Percentiles rank a stretch among this genome's conserved stretches.
Evolutionary conservation across 1,284 basidiomycete genomes (phyloP).

Genomic region (Microbotryomycetes sp.): DNA sequence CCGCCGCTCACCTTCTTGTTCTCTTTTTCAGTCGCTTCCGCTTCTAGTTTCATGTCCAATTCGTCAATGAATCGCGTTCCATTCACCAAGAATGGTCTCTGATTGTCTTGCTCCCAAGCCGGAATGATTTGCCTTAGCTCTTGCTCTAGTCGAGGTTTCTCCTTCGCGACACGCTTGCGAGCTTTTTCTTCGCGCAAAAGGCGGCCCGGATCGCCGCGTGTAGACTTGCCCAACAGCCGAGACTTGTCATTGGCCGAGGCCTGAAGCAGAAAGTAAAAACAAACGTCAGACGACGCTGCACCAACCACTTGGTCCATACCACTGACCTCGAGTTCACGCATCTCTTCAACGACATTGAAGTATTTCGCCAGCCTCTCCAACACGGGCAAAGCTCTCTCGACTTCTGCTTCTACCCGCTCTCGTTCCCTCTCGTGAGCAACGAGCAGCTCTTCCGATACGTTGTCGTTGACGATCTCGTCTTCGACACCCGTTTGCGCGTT

Average conservation of each 20-base stretch:
- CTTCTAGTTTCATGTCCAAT: constrained; percentile 61
- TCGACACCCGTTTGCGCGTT: constrained; percentile 16
- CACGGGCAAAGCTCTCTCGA: constrained; percentile 65
- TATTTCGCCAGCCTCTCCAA: constrained; percentile 77
- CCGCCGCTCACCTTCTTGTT: constrained; percentile 20
- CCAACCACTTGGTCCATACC: too few species aligned
- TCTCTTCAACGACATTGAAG: constrained; percentile 82
- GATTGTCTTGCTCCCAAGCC: constrained; percentile 75
- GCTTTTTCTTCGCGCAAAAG: constrained; percentile 93
- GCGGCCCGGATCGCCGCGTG: constrained; percentile 47
- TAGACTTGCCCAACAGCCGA: constrained; percentile 66
- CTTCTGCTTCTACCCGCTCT: constrained; percentile 67
- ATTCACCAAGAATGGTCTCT: constrained; percentile 71
- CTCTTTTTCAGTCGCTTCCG: constrained; percentile 41
- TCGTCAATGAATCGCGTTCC: constrained; percentile 75
- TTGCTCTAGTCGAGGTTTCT: constrained; percentile 89
- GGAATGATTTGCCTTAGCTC: constrained; percentile 75
- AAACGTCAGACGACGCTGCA: constrained; percentile 6
- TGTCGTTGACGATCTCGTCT: constrained; percentile 50
- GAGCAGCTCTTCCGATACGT: constrained; percentile 80
- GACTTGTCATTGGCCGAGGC: constrained; percentile 69
- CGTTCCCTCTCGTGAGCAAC: constrained; percentile 83
- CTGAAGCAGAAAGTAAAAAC: constrained; percentile 13
- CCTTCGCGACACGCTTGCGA: constrained; percentile 86
- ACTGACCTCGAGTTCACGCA: constrained; percentile 65